Evolutionary conservation across 305 asterid species (phyloP).

Genomic region (Rubia tinctorum): DNA sequence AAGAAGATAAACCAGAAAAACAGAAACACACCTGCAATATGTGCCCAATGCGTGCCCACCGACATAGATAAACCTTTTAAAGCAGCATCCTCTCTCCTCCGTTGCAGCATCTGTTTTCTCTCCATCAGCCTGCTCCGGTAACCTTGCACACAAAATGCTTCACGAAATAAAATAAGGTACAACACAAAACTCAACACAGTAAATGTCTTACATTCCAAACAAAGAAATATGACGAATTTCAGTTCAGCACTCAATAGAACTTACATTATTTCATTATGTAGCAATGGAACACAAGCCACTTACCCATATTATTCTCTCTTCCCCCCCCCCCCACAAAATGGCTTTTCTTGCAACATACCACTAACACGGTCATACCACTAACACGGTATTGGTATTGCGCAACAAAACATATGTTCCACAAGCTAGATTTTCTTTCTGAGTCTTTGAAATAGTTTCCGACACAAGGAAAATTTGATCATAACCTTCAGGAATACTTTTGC

Average conservation of each 20-base stretch:
- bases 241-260: not conserved
- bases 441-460: constrained; percentile 47
- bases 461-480: constrained; percentile 71
- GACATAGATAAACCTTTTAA: too few relatives aligned
- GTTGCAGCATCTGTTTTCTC: too few relatives aligned
- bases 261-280: not conserved
- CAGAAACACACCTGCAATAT: too few relatives aligned
- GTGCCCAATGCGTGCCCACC: too few relatives aligned
- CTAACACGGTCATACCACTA: constrained; percentile 74
- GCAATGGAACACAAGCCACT: not conserved
- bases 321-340: constrained; percentile 10
- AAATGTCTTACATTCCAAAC: not conserved
- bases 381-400: constrained; percentile 89
- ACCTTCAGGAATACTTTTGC: constrained; percentile 59
- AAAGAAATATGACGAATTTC: not conserved
- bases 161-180: constrained; percentile 66
- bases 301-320: not conserved
- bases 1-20: too few relatives aligned
- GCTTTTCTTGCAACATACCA: constrained; percentile 47
- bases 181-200: constrained; percentile 26
- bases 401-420: constrained; percentile 83
- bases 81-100: too few relatives aligned
- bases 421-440: constrained; percentile 86
- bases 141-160: constrained; percentile 78
- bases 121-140: too few relatives aligned